Conservation (phyloP, 2,329 filamentous ascomycete genomes). For the Ophiostoma pallidulum region DNA sequence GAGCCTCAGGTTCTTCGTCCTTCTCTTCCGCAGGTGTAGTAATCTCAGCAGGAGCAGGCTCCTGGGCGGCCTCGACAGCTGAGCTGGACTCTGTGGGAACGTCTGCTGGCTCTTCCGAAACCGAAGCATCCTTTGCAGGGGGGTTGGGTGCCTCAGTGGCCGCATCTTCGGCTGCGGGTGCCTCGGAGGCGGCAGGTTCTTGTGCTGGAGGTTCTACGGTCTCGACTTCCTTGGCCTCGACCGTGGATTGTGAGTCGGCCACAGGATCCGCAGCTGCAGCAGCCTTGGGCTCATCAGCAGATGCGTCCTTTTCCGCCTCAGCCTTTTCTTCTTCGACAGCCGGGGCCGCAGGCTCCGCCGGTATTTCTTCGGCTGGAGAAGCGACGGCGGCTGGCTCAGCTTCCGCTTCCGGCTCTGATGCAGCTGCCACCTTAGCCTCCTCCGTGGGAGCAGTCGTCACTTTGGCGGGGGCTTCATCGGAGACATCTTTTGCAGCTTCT, state of each 20-base stretch:
- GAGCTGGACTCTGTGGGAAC: background rate
- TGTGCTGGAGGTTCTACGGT: background rate
- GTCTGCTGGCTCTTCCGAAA: background rate
- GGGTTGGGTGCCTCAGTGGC: background rate
- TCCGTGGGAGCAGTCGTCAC: background rate
- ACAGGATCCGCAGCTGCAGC: background rate
- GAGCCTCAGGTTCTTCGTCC: background rate
- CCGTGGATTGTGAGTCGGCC: too few species aligned
- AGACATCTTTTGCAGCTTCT: background rate
- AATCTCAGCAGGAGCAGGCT: constrained; percentile 1
- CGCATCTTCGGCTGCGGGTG: too few species aligned
- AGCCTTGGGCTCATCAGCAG: background rate
- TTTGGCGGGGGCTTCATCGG: background rate
- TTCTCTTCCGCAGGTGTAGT: background rate
- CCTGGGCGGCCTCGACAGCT: background rate
- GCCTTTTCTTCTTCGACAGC: background rate
- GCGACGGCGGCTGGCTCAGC: background rate
- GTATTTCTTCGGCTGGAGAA: background rate
- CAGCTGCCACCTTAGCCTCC: background rate
- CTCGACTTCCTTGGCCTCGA: background rate
- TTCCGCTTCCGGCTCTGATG: background rate
- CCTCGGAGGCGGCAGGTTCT: background rate
- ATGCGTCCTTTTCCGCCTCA: background rate
- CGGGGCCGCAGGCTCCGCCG: background rate
- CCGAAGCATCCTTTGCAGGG: background rate